Evolutionary conservation across 495 filamentous ascomycete species (phyloP).

Genomic region (Immersiella caudata): DNA sequence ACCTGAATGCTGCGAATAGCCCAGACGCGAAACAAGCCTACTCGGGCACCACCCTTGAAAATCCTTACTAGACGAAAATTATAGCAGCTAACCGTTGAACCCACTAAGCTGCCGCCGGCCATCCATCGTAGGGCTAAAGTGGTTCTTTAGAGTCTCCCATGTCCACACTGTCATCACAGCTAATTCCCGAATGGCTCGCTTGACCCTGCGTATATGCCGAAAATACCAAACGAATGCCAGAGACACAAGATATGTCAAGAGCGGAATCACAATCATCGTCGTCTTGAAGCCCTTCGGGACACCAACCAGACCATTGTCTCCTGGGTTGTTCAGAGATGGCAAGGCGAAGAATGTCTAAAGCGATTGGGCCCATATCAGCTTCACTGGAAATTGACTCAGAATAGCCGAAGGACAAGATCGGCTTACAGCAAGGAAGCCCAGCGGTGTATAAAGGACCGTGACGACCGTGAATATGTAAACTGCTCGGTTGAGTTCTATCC

Average conservation of each 20-base stretch:
- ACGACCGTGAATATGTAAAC: constrained; percentile 24
- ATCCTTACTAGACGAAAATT: too few species aligned
- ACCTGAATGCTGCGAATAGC: too few species aligned
- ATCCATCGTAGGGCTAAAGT: too few species aligned
- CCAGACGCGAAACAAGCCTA: too few species aligned
- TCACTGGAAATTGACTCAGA: too few species aligned
- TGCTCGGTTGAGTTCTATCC: constrained; percentile 18
- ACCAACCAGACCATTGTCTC: background rate
- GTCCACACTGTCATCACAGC: too few species aligned
- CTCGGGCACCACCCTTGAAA: too few species aligned
- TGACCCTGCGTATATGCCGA: too few species aligned
- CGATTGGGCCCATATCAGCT: background rate
- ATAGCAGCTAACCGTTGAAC: too few species aligned
- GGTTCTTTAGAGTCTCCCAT: too few species aligned
- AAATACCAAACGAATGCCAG: constrained; percentile 3
- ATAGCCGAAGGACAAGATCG: background rate
- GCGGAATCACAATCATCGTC: constrained; percentile 4
- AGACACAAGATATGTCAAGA: background rate
- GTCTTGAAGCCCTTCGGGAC: background rate
- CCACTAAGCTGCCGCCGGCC: too few species aligned
- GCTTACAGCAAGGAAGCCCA: constrained; percentile 19
- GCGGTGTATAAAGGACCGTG: constrained; percentile 16
- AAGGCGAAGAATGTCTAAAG: constrained; percentile 8
- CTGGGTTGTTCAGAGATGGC: constrained; percentile 6
- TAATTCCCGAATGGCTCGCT: too few species aligned